Evolutionary conservation across 1,284 basidiomycete genomes (phyloP), one percentile per base, ranked within the genome.

Genomic region (Mycena sp.): DNA sequence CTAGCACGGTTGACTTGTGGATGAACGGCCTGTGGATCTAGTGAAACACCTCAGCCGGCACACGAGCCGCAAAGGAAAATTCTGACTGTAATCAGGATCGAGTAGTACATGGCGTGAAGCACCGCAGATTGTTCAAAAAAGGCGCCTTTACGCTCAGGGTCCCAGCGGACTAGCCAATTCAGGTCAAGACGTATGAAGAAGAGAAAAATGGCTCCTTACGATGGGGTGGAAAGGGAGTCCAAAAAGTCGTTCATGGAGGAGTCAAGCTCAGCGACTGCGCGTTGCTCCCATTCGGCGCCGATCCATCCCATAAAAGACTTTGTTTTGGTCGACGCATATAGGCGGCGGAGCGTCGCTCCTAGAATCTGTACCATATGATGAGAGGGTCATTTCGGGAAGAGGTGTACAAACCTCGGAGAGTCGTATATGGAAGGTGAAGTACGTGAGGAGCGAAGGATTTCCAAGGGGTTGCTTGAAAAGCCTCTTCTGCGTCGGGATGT

Each of bases 11-110:
- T 4, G 67, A 43, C 32, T 70, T 71, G 26, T 58, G 64, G 40
- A 89, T 87, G 25, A 53, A 89, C 0, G 85, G 86, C 9, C 87
- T 82, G 70, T 90, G 88, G 46, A 89, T 83, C 65, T 67, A 23
- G 35, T 14, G 0, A 29, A 41, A 17, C 4, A 38, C 1, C 2
- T 41, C 2, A 40, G 44, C 17, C 21, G 2, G 14, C 17, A 19
- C 17, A 41, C 16, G 12, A 17, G 10, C 7, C 16, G 21, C 29
- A 28, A 17, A 25, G 54, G 21, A 2, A 29, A 23, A 26, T 10
- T 25, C 43, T 1, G 10, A 67, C 65, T 29, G 48, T 29, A 28
- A 66, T 66, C 25, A 43, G 57, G 23, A 44, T 38, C 11, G 51
- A 57, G 38, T 67, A 30, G 35, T 63, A 67, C 11, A 25, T 49